Evolutionary conservation across 139 green algal genomes (phyloP).

Genomic region (Chlorella sorokiniana): DNA sequence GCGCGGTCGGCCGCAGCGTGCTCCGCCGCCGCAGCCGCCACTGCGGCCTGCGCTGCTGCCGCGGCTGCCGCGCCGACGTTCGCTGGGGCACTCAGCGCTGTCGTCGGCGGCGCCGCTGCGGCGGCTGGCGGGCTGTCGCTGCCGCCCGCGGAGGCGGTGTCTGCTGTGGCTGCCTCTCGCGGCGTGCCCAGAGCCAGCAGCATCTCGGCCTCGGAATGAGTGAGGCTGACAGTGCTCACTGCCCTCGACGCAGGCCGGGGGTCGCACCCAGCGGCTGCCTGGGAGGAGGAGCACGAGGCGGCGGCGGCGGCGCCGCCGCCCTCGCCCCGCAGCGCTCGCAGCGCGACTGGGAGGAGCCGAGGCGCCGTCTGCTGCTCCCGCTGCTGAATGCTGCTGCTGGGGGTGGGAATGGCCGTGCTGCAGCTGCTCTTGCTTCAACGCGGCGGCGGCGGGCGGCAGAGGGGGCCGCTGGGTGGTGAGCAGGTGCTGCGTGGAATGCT

Average conservation of each 20-base stretch:
- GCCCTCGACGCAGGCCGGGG: no score
- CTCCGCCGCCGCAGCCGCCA: slow-evolving; percentile 2
- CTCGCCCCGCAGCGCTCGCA: no score
- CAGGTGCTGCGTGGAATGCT: background rate
- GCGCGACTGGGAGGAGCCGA: no score
- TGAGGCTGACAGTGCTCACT: slow-evolving; percentile 4
- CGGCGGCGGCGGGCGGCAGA: background rate
- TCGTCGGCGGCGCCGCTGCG: no score
- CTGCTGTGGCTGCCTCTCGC: slow-evolving; percentile 11
- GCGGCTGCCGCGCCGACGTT: background rate
- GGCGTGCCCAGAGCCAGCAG: slow-evolving; percentile 2
- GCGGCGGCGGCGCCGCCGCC: no score
- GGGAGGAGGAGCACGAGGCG: background rate
- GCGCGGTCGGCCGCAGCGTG: background rate
- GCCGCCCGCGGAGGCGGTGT: background rate
- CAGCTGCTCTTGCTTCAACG: background rate
- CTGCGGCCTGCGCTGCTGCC: background rate
- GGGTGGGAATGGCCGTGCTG: background rate
- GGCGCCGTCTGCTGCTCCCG: background rate
- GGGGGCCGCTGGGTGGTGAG: background rate
- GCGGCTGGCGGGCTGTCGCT: background rate
- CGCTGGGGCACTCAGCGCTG: background rate
- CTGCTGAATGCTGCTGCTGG: slow-evolving; percentile 1
- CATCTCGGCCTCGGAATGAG: slow-evolving; percentile 12
- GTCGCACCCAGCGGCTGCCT: no score